Evolutionary conservation across 768 basidiomycete species (phyloP), one percentile per base, ranked within the genome.

Genomic region (Lactarius deliciosus): DNA sequence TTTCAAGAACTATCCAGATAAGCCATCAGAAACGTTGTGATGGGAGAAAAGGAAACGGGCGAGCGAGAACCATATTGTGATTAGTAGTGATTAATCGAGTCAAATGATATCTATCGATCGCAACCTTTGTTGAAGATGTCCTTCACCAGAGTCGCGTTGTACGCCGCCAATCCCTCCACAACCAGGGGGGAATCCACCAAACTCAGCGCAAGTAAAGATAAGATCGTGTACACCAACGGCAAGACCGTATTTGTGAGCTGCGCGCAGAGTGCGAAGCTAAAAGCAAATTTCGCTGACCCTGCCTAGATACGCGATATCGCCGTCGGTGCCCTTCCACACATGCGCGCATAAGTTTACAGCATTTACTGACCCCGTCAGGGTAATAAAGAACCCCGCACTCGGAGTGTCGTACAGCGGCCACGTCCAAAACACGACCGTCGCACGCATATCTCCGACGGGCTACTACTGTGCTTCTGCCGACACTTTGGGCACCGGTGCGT

Each of bases 391-490:
- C 74, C 85, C 89, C 15, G 78, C 81, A 3, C 77, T 84, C 6
- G 83, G 87, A 15, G 81, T 80, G 15, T 81, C 87, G 28, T 94
- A 96, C 74, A 81, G 85, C 54, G 91, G 90, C 34, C 95, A 97
- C 76, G 84, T 88, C 4, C 88, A 94, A 70, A 88, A 88, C 63
- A 83, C 93, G 8, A 95, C 92, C 2, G 92, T 96, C 20, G 96
- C 96, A 16, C 86, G 92, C 43, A 85, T 97, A 72, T 94, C 94
- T 2, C 96, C 95, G 0, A 91, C 93, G 1, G 96, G 96, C 32
- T 97, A 88, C 77, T 98, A 98, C 77, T 94, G 92, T 73, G 96
- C 96, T 5, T 96, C 94, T 36, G 96, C 85, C 28, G 96, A 98
- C 75, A 77, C 83, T 5, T 80, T 81, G 36, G 96, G 96, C 47